phyloP scores from a whole-genome alignment of 805 yeast genomes.

The Lipomyces orientalis region DNA sequence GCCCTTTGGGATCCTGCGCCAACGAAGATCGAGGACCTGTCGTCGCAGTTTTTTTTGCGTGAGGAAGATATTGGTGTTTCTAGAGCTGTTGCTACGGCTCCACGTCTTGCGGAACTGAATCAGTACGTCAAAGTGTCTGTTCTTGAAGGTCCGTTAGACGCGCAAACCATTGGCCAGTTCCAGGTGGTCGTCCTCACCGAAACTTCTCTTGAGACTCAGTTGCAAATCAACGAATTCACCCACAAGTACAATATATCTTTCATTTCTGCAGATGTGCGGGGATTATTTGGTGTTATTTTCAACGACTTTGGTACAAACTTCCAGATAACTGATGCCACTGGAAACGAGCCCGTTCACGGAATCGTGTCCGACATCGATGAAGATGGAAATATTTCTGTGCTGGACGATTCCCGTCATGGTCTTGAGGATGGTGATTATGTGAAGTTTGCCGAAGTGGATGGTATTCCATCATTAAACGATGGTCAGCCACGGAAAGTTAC shows the following conservation, averaged over 20 bases:
- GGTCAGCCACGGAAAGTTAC: slow-evolving; percentile 76
- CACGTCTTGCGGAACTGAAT: slow-evolving; percentile 79
- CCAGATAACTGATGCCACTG: slow-evolving; percentile 81
- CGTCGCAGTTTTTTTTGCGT: slow-evolving; percentile 80
- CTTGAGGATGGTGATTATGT: slow-evolving; percentile 91
- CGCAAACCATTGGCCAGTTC: slow-evolving; percentile 59
- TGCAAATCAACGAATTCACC: slow-evolving; percentile 74
- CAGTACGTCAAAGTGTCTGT: slow-evolving; percentile 86
- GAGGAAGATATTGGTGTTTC: slow-evolving; percentile 75
- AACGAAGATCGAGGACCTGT: slow-evolving; percentile 71
- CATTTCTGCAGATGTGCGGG: slow-evolving; percentile 81
- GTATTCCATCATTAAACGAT: slow-evolving; percentile 73
- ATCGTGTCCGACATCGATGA: slow-evolving; percentile 86
- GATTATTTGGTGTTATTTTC: slow-evolving; percentile 85
- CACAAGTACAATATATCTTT: slow-evolving; percentile 77
- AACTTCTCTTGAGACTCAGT: slow-evolving; percentile 70
- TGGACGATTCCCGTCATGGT: slow-evolving; percentile 92
- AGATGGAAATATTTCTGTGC: slow-evolving; percentile 89
- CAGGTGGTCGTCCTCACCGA: slow-evolving; percentile 88
- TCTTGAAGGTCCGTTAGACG: slow-evolving; percentile 59
- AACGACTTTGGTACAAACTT: slow-evolving; percentile 88
- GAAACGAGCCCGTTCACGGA: slow-evolving; percentile 90
- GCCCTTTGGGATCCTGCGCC: slow-evolving; percentile 81
- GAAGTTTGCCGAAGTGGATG: slow-evolving; percentile 83
- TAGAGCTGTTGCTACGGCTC: slow-evolving; percentile 74